phyloP scores from a whole-genome alignment of 2,329 filamentous ascomycete species.

The Pseudogymnoascus sp. region DNA sequence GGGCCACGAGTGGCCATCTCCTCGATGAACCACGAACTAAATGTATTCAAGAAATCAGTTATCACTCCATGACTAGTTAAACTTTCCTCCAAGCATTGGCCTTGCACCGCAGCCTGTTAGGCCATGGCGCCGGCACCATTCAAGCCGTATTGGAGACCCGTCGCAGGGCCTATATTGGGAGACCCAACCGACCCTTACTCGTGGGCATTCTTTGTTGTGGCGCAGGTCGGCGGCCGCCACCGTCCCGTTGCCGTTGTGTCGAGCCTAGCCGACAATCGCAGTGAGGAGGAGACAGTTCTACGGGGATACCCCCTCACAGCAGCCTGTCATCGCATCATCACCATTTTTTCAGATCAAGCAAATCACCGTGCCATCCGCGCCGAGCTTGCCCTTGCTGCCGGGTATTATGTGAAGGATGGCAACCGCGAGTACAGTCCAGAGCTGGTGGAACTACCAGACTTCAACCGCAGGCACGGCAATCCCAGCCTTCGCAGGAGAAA shows the following conservation, averaged over 20 bases:
- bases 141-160: not conserved
- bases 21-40: too few species aligned
- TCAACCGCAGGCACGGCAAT: not conserved
- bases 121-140: not conserved
- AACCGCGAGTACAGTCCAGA: not conserved
- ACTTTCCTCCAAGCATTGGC: not conserved
- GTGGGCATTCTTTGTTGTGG: not conserved
- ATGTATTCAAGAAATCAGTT: not conserved
- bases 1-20: too few species aligned
- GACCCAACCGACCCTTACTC: not conserved
- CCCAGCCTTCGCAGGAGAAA: not conserved
- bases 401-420: conserved; percentile 11
- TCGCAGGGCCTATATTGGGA: not conserved
- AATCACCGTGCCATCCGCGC: conserved; percentile 12
- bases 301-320: conserved; percentile 15
- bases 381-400: conserved; percentile 13
- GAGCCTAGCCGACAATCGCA: not conserved
- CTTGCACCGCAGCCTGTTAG: not conserved
- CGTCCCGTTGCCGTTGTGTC: not conserved
- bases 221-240: not conserved
- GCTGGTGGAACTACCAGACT: not conserved
- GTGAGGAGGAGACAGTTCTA: conserved; percentile 9
- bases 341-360: conserved; percentile 17
- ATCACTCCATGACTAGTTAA: not conserved
- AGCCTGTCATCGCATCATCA: conserved; percentile 17